Evolutionary conservation across 805 yeast genomes (phyloP), one percentile per base, ranked within the genome.

Genomic region (Yarrowia yakushimensis): DNA sequence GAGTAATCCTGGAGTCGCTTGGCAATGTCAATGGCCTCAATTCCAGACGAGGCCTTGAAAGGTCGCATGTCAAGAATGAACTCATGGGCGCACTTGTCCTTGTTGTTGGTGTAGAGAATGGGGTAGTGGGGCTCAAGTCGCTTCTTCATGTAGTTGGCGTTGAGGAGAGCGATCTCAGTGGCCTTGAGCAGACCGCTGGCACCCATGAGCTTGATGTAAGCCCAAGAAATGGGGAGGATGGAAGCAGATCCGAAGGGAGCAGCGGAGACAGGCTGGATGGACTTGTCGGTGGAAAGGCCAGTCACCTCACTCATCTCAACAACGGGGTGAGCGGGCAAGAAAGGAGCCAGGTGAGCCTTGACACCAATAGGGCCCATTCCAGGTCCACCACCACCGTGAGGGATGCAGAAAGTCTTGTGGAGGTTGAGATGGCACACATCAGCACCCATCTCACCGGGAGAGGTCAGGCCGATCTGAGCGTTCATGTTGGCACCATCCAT

Each of bases 331-430:
- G 79, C 78, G 48, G 99, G 99, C 69, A 94, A 81, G 76, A 83
- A 91, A 61, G 90, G 89, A 45, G 81, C 82, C 69, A 94, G 79
- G 74, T 90, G 96, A 55, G 81, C 77, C 68, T 85, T 86, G 63
- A 93, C 98, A 81, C 98, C 90, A 66, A 94, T 94, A 59, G 98
- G 98, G 18, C 97, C 99, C 70, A 91, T 96, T 72, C 98, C 99
- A 42, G 99, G 99, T 43, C 99, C 99, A 73, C 99, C 99, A 72
- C 99, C 99, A 71, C 99, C 99, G 71, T 94, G 99, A 62, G 97
- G 96, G 71, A 94, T 90, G 48, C 97, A 91, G 79, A 94, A 94
- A 0, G 99, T 94, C 78, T 94, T 94, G 80, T 94, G 99, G 72
- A 94, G 80, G 74, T 94, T 94, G 78, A 94, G 82, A 71, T 94